phyloP scores from a whole-genome alignment of 1,139 yeast genomes.

The Hansenula sp. region DNA sequence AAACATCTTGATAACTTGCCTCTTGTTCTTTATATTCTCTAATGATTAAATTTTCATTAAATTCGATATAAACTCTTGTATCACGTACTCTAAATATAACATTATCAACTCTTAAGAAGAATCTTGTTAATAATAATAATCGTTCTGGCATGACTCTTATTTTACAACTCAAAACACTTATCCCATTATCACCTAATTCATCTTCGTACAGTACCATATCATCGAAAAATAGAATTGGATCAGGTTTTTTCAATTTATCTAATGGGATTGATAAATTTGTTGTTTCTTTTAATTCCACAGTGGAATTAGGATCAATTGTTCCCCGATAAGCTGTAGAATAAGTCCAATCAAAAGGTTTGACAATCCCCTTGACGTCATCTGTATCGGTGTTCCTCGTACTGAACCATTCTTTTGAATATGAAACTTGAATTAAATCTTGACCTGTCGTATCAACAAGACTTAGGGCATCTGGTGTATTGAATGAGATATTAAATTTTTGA shows the following conservation, averaged over 20 bases:
- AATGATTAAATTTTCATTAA: slow-evolving; percentile 57
- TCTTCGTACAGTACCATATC: slow-evolving; percentile 89
- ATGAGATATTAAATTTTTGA: slow-evolving; percentile 52
- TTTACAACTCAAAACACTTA: slow-evolving; percentile 70
- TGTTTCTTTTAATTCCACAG: slow-evolving; percentile 16
- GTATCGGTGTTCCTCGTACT: slow-evolving; percentile 47
- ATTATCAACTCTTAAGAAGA: slow-evolving; percentile 85
- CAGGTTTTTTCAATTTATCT: slow-evolving; percentile 64
- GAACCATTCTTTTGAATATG: slow-evolving; percentile 89
- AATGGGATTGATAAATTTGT: slow-evolving; percentile 53
- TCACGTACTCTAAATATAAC: slow-evolving; percentile 83
- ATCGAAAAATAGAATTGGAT: slow-evolving; percentile 85
- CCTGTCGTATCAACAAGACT: slow-evolving; percentile 55
- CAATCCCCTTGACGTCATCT: slow-evolving; percentile 32
- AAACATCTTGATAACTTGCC: slow-evolving; percentile 56
- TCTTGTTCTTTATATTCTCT: slow-evolving; percentile 81
- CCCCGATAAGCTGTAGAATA: slow-evolving; percentile 82
- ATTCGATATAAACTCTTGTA: slow-evolving; percentile 79
- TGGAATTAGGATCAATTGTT: slow-evolving; percentile 26
- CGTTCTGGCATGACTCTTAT: slow-evolving; percentile 89
- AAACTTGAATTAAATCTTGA: slow-evolving; percentile 57
- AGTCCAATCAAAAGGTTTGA: slow-evolving; percentile 95
- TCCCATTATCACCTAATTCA: slow-evolving; percentile 95
- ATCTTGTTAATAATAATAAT: slow-evolving; percentile 65
- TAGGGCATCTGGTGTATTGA: slow-evolving; percentile 79